These are phyloP conservation scores for Geranomyces variabilis DNA, from an alignment of 192 early-diverging fungal genomes.

Conservation along the genomic window DNA sequence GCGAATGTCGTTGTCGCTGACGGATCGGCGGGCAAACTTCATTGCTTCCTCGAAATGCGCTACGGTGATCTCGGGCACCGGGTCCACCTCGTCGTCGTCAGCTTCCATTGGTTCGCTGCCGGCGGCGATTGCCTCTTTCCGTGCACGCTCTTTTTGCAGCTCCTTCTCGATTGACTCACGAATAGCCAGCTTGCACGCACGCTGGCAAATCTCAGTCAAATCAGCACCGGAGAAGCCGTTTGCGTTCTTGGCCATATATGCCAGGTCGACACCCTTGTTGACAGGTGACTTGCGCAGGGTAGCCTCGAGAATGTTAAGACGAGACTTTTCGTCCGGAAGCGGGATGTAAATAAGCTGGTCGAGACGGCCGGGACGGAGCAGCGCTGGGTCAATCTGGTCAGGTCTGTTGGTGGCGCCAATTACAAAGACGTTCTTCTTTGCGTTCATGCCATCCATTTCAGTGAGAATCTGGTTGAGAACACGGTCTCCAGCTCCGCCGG, in stretches of 20 bases:
- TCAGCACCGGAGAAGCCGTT: constrained; percentile 98
- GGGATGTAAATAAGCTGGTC: constrained; percentile 99
- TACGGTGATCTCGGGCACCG: constrained; percentile 87
- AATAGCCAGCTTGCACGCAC: constrained; percentile 96
- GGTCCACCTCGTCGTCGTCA: constrained; percentile 73
- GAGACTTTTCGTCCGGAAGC: constrained; percentile 87
- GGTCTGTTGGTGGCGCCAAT: constrained; percentile 99
- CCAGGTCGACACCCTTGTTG: constrained; percentile 75
- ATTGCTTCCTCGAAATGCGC: constrained; percentile 99
- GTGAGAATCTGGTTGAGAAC: constrained; percentile 99
- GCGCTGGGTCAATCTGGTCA: constrained; percentile 96
- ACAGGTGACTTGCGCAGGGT: constrained; percentile 95
- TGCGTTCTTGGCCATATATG: constrained; percentile 84
- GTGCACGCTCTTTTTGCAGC: constrained; percentile 70
- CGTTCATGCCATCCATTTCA: constrained; percentile 99
- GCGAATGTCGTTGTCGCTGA: constrained; percentile 94
- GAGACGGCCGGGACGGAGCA: constrained; percentile 96
- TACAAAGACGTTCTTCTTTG: constrained; percentile 99
- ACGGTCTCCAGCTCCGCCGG: constrained; percentile 93
- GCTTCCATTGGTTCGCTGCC: constrained; percentile 77
- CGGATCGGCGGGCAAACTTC: constrained; percentile 94
- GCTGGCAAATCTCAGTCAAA: constrained; percentile 97
- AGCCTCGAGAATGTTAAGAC: constrained; percentile 79
- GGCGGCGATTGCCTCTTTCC: constrained; percentile 65
- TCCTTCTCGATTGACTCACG: constrained; percentile 94